These are phyloP conservation scores for Gillenia trifoliata DNA, from an alignment of 306 rosid species.

Conservation along the genomic window DNA sequence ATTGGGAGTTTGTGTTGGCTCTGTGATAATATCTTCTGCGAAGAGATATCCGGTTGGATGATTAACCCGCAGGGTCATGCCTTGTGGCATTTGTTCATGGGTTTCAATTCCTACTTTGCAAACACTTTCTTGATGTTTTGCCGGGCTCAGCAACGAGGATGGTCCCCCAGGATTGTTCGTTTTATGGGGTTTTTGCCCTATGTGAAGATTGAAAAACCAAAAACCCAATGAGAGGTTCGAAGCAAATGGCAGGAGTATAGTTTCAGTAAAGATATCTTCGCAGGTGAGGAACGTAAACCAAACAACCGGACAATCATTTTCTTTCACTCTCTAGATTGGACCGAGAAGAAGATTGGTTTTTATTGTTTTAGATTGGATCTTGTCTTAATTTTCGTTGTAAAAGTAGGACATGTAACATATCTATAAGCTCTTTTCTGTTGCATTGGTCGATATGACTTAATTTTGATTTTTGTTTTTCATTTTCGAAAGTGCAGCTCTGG, in stretches of 20 bases:
- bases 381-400: slow-evolving; percentile 26
- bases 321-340: slow-evolving; percentile 11
- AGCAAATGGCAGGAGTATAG: slow-evolving; percentile 18
- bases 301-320: slow-evolving; percentile 10
- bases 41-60: slow-evolving; percentile 52
- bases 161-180: slow-evolving; percentile 55
- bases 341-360: slow-evolving; percentile 22
- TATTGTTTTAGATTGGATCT: background rate
- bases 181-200: slow-evolving; percentile 63
- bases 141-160: slow-evolving; percentile 76
- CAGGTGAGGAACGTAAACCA: slow-evolving; percentile 19
- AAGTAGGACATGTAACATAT: slow-evolving; percentile 46
- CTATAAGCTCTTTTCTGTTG: slow-evolving; percentile 10
- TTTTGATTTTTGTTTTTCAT: background rate
- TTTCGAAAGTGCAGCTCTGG: too few relatives aligned
- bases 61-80: slow-evolving; percentile 88
- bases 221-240: slow-evolving; percentile 43
- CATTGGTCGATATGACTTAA: background rate
- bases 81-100: slow-evolving; percentile 80
- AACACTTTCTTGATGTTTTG: slow-evolving; percentile 92
- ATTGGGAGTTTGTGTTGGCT: slow-evolving; percentile 69
- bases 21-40: slow-evolving; percentile 54
- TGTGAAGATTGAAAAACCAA: slow-evolving; percentile 76
- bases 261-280: slow-evolving; percentile 22
- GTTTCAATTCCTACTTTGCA: slow-evolving; percentile 62